Conservation (phyloP, 2,329 filamentous ascomycete genomes). For the Apiospora marii region DNA sequence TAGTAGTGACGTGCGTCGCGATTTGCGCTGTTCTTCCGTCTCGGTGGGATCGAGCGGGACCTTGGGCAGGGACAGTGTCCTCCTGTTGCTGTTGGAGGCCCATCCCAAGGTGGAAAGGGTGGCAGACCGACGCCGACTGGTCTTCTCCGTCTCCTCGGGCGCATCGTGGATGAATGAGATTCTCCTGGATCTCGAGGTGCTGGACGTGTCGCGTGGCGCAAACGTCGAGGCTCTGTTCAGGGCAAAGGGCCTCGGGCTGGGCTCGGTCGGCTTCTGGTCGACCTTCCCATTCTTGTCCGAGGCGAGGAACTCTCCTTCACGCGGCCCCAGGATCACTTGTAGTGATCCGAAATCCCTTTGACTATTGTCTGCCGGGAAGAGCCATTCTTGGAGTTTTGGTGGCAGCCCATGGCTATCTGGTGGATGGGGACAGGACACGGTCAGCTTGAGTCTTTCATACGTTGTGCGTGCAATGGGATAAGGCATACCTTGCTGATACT, state of each 20-base stretch:
- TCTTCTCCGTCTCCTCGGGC: neutral
- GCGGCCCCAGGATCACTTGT: slow-evolving; percentile 40
- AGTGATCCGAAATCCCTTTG: slow-evolving; percentile 41
- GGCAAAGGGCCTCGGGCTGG: slow-evolving; percentile 26
- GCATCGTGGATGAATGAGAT: slow-evolving; percentile 25
- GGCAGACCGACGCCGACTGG: slow-evolving; percentile 24
- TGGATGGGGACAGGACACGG: neutral
- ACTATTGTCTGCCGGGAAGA: slow-evolving; percentile 40
- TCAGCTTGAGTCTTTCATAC: neutral
- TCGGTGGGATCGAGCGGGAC: neutral
- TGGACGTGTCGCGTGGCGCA: slow-evolving; percentile 23
- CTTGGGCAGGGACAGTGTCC: slow-evolving; percentile 21
- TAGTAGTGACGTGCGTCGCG: slow-evolving; percentile 19
- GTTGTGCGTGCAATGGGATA: neutral
- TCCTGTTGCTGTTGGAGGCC: slow-evolving; percentile 9
- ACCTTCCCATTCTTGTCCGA: slow-evolving; percentile 40
- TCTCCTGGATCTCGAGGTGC: slow-evolving; percentile 16
- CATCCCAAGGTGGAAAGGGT: slow-evolving; percentile 20
- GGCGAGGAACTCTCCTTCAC: slow-evolving; percentile 40
- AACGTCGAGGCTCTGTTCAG: slow-evolving; percentile 35
- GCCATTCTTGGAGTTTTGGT: slow-evolving; percentile 37
- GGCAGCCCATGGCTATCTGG: slow-evolving; percentile 40
- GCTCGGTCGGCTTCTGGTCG: slow-evolving; percentile 33
- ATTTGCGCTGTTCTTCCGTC: slow-evolving; percentile 15
- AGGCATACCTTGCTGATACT: slow-evolving; percentile 39